Evolutionary conservation across 768 basidiomycete genomes (phyloP).

Genomic region (Amanita rubescens): DNA sequence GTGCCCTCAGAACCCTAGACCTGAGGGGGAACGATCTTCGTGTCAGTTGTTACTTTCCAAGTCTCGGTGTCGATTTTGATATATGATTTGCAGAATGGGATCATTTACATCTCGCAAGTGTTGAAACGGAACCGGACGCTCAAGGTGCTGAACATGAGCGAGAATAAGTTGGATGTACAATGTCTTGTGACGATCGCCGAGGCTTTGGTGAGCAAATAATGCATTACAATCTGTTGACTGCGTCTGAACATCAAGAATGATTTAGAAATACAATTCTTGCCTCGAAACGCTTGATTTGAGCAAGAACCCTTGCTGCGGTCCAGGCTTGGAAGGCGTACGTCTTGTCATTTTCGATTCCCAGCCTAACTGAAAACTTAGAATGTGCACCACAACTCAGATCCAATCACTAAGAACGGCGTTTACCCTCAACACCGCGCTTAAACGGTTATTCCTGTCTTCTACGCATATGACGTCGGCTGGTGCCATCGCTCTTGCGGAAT

Average conservation of each 20-base stretch:
- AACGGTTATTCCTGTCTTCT: constrained; percentile 84
- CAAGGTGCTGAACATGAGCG: constrained; percentile 89
- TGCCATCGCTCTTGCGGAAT: constrained; percentile 93
- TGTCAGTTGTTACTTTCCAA: constrained; percentile 36
- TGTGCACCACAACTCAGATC: constrained; percentile 37
- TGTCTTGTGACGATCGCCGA: constrained; percentile 82
- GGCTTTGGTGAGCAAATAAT: constrained; percentile 56
- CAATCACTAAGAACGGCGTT: constrained; percentile 89
- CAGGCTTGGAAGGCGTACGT: constrained; percentile 83
- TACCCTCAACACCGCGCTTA: constrained; percentile 85
- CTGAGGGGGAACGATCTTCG: constrained; percentile 87
- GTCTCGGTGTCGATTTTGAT: constrained; percentile 1
- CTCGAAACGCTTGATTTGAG: constrained; percentile 92
- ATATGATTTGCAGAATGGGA: constrained; percentile 50
- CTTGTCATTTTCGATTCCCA: background rate
- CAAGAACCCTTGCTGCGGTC: constrained; percentile 90
- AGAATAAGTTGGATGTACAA: constrained; percentile 85
- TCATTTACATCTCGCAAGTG: constrained; percentile 89
- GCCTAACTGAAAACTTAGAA: background rate
- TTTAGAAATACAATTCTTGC: constrained; percentile 87
- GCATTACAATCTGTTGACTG: background rate
- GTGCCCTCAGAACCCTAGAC: constrained; percentile 83
- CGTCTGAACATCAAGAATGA: background rate
- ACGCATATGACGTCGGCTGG: constrained; percentile 76
- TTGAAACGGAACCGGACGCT: constrained; percentile 93